A percentile compares a stretch with the other conserved stretches of the same genome.
These are phyloP conservation scores for Trametes elegans DNA, from an alignment of 768 basidiomycete genomes.

Conservation along the genomic window DNA sequence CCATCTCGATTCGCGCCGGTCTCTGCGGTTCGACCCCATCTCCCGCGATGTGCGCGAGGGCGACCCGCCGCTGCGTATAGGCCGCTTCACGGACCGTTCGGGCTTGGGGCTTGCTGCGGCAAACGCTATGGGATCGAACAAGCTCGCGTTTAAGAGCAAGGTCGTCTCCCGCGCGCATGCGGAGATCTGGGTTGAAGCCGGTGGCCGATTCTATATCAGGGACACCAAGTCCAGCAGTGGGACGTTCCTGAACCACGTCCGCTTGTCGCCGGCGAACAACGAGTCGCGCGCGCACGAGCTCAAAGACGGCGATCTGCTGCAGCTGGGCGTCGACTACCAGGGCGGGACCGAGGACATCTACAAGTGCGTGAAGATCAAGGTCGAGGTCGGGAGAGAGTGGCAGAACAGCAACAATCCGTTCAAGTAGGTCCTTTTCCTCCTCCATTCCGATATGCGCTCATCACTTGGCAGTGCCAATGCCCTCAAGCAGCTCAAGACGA, in stretches of 20 bases:
- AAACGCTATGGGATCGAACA: conserved; percentile 70
- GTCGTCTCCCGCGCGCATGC: conserved; percentile 94
- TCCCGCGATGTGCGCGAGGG: conserved; percentile 74
- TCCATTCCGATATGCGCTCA: conserved; percentile 8
- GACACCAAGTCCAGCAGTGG: conserved; percentile 91
- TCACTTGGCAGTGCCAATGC: conserved; percentile 54
- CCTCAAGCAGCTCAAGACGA: conserved; percentile 77
- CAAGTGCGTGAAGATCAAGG: conserved; percentile 92
- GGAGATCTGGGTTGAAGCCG: conserved; percentile 81
- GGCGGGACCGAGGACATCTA: conserved; percentile 97
- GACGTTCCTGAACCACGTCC: conserved; percentile 93
- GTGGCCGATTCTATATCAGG: conserved; percentile 76
- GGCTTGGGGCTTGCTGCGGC: conserved; percentile 63
- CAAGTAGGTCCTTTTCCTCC: conserved; percentile 54
- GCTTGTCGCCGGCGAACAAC: conserved; percentile 79
- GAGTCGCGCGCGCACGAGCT: conserved; percentile 77
- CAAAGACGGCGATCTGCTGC: conserved; percentile 92
- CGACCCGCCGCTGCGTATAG: conserved; percentile 77
- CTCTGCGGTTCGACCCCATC: conserved; percentile 91
- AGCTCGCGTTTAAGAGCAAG: conserved; percentile 93
- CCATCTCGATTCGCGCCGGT: conserved; percentile 86
- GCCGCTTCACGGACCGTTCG: conserved; percentile 89
- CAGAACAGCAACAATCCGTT: conserved; percentile 86
- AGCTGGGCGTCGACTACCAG: conserved; percentile 97
- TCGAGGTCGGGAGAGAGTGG: conserved; percentile 92